Base-by-base conservation (phyloP, 2,329 filamentous ascomycete genomes). In the Myriosclerotinia curreyana region DNA sequence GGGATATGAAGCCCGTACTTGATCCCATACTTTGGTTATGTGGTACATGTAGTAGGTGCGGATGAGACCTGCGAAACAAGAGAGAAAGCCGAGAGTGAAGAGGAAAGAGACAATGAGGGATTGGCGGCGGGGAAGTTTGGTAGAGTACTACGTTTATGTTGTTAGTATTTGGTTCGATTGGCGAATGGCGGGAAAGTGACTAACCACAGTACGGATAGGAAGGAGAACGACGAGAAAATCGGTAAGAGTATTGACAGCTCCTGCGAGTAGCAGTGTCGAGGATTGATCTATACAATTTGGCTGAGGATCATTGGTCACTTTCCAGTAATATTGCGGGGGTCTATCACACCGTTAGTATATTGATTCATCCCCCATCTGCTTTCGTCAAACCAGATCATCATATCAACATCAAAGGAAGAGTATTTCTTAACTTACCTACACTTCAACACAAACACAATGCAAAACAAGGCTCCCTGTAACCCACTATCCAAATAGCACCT, bases 221-320 rank as follows among this genome's bases (percentile, higher is more conserved):
- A 86, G 74, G 0, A 80, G 70, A 44, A 82, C 81, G n/a, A 82
- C 79, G 14, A 82, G 71, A 51, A 87, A 79, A 72, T 88, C 84
- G 8, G 83, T 86, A 51, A 81, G 70, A 54, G 86, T 86, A 73
- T 87, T 87, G 67, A 86, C 79, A 36, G 83, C 80, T 2, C 84
- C 83, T 44, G 85, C 78, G 44, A 79, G 78, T 38, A 83, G 77
- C 36, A 85, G 78, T 59, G 84, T 81, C 0, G 76, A 75, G 2
- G 80, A 77, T 66, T 86, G 77, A 34, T 82, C 70, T 48, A 83
- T 79, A 53, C 81, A 79, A 22, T 80, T 70, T 25, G 68, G 69
- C 52, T 76, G 73, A 1, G 74, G 72, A 25, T 64, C 60, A 20
- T 62, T 14, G 0, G 75, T 74, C 1, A 78, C 60, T 14, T 72